Conservation (phyloP, 106 monocot species). For the Allium sativum region DNA sequence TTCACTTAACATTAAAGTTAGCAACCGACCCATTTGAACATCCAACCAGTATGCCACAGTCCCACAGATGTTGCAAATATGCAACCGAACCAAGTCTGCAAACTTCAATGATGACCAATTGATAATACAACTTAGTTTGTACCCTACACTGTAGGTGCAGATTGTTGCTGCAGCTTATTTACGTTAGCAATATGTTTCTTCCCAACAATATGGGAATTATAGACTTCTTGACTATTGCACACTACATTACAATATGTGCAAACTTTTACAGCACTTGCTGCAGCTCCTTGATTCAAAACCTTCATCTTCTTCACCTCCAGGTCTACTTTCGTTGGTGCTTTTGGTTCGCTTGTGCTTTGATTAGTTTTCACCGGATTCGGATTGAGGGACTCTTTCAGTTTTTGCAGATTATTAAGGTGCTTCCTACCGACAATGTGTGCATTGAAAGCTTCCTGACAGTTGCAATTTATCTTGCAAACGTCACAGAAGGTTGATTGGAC, state of each 20-base stretch:
- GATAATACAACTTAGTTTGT: neutral
- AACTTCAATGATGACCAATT: no score
- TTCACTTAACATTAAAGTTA: no score
- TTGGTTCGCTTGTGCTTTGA: neutral
- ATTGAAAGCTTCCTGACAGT: constrained; percentile 17
- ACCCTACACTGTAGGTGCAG: neutral
- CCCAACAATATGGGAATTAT: constrained; percentile 27
- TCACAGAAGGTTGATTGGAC: constrained; percentile 23
- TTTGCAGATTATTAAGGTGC: constrained; percentile 20
- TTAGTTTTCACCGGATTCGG: constrained; percentile 8
- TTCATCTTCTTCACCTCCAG: constrained; percentile 42
- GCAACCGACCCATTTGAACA: no score
- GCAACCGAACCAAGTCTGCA: no score
- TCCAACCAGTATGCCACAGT: no score
- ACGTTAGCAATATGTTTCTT: constrained; percentile 39
- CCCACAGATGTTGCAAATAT: no score
- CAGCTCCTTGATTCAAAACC: constrained; percentile 35
- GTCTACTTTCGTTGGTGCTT: neutral
- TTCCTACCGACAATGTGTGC: constrained; percentile 27
- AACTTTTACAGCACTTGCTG: constrained; percentile 23
- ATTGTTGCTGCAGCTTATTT: constrained; percentile 16
- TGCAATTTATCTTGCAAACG: constrained; percentile 28
- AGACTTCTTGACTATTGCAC: constrained; percentile 53
- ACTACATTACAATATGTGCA: constrained; percentile 60
- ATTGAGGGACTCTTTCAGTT: constrained; percentile 2